Conservation (phyloP, 2,329 filamentous ascomycete genomes). For the Raffaelea arxii region DNA sequence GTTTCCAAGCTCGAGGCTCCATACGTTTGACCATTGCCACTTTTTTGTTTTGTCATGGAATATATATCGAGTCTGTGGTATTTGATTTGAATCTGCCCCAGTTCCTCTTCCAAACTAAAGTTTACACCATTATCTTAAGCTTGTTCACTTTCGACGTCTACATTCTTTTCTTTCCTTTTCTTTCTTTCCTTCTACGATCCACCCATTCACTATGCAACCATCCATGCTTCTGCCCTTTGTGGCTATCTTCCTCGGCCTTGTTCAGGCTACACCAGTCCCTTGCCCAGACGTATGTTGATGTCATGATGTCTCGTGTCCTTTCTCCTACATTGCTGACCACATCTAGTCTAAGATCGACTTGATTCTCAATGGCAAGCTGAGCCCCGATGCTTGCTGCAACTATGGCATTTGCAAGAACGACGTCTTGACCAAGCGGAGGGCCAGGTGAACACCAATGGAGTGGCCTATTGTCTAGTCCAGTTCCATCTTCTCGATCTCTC, state of each 20-base stretch:
- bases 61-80: too few species aligned
- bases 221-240: conserved; percentile 8
- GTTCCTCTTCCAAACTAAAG: too few species aligned
- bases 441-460: neutral
- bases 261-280: conserved; percentile 23
- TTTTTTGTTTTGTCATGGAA: too few species aligned
- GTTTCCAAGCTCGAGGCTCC: too few species aligned
- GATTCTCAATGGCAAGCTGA: conserved; percentile 37
- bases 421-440: conserved; percentile 27
- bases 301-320: neutral
- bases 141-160: too few species aligned
- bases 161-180: neutral
- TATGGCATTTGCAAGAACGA: conserved; percentile 42
- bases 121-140: too few species aligned
- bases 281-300: conserved; percentile 27
- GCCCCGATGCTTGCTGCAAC: conserved; percentile 42
- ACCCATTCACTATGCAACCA: conserved; percentile 1
- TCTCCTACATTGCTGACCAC: neutral
- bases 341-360: conserved; percentile 25
- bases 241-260: conserved; percentile 13
- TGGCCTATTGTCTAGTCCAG: neutral
- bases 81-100: too few species aligned
- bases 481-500: neutral
- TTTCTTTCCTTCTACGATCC: neutral
- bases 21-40: too few species aligned